phyloP scores from a whole-genome alignment of 345 rosid species.

The Rhizophora mangle region DNA sequence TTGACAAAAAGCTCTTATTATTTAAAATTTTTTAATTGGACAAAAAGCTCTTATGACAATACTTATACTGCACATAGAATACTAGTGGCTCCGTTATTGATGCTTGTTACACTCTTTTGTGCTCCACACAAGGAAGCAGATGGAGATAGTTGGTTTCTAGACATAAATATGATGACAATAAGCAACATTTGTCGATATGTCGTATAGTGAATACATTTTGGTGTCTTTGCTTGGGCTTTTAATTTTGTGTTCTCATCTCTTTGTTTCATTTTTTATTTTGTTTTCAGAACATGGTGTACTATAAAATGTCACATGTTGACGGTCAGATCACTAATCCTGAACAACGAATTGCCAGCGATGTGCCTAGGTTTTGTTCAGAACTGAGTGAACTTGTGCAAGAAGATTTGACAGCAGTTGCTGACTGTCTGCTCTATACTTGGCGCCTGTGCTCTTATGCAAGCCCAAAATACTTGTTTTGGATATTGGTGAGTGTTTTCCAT shows the following conservation, averaged over 20 bases:
- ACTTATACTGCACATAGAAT: too few relatives aligned
- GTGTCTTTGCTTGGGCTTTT: background rate
- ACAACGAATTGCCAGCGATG: slow-evolving; percentile 93
- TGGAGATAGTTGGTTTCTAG: background rate
- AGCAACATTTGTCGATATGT: background rate
- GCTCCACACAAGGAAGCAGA: background rate
- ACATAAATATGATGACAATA: background rate
- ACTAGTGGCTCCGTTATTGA: background rate
- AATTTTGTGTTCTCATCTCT: background rate
- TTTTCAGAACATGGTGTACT: slow-evolving; percentile 93
- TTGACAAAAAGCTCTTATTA: too few relatives aligned
- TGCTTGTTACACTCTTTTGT: background rate
- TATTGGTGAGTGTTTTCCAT: slow-evolving; percentile 54
- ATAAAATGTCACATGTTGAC: slow-evolving; percentile 95
- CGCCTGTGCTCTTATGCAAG: slow-evolving; percentile 93
- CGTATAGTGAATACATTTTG: background rate
- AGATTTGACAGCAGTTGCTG: slow-evolving; percentile 82
- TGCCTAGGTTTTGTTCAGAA: slow-evolving; percentile 91
- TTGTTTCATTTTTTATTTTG: slow-evolving; percentile 7
- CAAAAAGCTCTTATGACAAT: too few relatives aligned
- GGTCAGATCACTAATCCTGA: slow-evolving; percentile 87
- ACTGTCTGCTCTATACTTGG: slow-evolving; percentile 88
- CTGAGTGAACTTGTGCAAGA: slow-evolving; percentile 90
- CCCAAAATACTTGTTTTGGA: slow-evolving; percentile 92
- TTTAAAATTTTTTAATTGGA: too few relatives aligned